Conservation (phyloP, 371 early-diverging fungal genomes). For the Haplosporangium sp. region DNA sequence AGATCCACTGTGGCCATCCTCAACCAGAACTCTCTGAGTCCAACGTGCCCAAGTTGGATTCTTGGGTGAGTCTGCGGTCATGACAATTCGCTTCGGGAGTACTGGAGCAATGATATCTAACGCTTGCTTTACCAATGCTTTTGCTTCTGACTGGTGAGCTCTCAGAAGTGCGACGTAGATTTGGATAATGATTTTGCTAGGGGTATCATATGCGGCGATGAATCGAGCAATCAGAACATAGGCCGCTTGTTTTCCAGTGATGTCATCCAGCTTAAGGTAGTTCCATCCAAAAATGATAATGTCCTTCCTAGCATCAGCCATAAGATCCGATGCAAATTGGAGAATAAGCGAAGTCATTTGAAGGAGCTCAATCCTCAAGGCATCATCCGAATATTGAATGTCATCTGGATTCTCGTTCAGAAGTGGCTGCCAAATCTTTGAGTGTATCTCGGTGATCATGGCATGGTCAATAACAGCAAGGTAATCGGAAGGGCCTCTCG, state of each 20-base stretch:
- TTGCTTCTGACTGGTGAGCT: slow-evolving; percentile 88
- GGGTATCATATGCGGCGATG: slow-evolving; percentile 93
- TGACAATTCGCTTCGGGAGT: slow-evolving; percentile 81
- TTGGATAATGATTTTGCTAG: slow-evolving; percentile 91
- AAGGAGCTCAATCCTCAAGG: slow-evolving; percentile 87
- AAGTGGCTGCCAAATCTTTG: slow-evolving; percentile 78
- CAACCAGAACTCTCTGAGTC: slow-evolving; percentile 89
- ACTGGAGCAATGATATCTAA: slow-evolving; percentile 93
- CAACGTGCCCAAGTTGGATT: slow-evolving; percentile 91
- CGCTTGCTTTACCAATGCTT: slow-evolving; percentile 90
- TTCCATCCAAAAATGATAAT: slow-evolving; percentile 97
- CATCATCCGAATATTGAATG: slow-evolving; percentile 73
- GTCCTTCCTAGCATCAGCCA: slow-evolving; percentile 89
- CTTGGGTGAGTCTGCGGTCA: slow-evolving; percentile 57
- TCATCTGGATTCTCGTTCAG: slow-evolving; percentile 66
- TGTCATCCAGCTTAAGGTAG: slow-evolving; percentile 89
- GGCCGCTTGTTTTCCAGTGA: slow-evolving; percentile 94
- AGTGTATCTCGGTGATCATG: slow-evolving; percentile 77
- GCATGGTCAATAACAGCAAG: slow-evolving; percentile 70
- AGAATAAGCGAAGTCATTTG: slow-evolving; percentile 93
- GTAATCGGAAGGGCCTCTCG: slow-evolving; percentile 61
- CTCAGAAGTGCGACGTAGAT: slow-evolving; percentile 90
- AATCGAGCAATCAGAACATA: slow-evolving; percentile 93
- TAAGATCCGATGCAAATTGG: slow-evolving; percentile 80
- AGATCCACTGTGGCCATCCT: slow-evolving; percentile 90